These are phyloP conservation scores for Eurotiales sp. DNA, from an alignment of 2,329 filamentous ascomycete species.

Conservation along the genomic window DNA sequence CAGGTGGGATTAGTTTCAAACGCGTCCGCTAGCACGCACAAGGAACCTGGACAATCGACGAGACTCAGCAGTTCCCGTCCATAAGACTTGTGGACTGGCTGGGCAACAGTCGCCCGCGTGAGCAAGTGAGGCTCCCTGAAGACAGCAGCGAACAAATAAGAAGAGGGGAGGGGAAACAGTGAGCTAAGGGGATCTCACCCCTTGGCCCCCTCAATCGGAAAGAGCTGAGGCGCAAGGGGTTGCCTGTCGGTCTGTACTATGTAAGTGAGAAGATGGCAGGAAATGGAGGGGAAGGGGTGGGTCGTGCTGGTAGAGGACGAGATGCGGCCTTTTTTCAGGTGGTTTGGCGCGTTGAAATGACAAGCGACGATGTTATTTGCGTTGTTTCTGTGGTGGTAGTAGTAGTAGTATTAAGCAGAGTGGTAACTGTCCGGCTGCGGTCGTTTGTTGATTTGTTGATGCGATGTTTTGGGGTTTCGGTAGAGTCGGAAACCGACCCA, in stretches of 20 bases:
- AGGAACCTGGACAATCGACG: slow-evolving; percentile 15
- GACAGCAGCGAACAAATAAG: not conserved
- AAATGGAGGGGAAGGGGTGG: not conserved
- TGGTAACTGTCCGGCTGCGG: too few species aligned
- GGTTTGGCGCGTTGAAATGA: too few species aligned
- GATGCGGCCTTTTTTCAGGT: too few species aligned
- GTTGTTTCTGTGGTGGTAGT: too few species aligned
- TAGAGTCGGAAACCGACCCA: slow-evolving; percentile 7
- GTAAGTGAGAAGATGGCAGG: slow-evolving; percentile 3
- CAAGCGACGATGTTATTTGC: not conserved
- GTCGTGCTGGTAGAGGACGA: too few species aligned
- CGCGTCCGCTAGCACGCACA: slow-evolving; percentile 14
- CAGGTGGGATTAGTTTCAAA: slow-evolving; percentile 6
- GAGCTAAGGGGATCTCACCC: slow-evolving; percentile 11
- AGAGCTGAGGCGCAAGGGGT: slow-evolving; percentile 14
- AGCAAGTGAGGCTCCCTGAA: not conserved
- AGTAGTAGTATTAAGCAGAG: too few species aligned
- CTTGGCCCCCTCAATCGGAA: slow-evolving; percentile 16
- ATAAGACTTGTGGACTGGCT: slow-evolving; percentile 14
- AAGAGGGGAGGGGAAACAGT: too few species aligned
- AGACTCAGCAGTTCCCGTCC: slow-evolving; percentile 12
- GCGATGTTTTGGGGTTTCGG: not conserved
- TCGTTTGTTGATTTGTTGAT: too few species aligned
- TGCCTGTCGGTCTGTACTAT: slow-evolving; percentile 17
- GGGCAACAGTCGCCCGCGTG: slow-evolving; percentile 12